phyloP scores from a whole-genome alignment of 2,329 filamentous ascomycete species.

The Beauveria varroae region DNA sequence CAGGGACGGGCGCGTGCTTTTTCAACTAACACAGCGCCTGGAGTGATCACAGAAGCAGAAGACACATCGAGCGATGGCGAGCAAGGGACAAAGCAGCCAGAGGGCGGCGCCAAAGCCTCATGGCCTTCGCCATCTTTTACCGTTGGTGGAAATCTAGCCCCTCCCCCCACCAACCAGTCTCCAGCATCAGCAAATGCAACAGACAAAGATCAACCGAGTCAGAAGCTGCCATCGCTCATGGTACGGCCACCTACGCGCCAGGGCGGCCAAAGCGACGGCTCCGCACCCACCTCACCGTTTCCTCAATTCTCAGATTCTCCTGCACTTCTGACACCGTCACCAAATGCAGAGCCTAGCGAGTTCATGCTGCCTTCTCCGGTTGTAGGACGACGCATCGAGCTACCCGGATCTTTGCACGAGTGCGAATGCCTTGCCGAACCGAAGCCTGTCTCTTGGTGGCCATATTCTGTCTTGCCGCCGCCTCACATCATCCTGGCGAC shows the following conservation, averaged over 20 bases:
- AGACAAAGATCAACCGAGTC: constrained; percentile 5
- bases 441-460: constrained; percentile 68
- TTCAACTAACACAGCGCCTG: constrained; percentile 1
- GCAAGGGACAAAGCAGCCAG: background rate
- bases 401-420: constrained; percentile 37
- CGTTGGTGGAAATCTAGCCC: constrained; percentile 34
- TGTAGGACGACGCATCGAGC: constrained; percentile 34
- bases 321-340: constrained; percentile 33
- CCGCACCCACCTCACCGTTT: constrained; percentile 55
- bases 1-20: constrained; percentile 7
- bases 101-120: constrained; percentile 2
- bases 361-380: constrained; percentile 43
- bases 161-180: constrained; percentile 24
- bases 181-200: constrained; percentile 1
- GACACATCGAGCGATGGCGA: background rate
- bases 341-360: constrained; percentile 39
- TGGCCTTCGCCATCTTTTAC: constrained; percentile 26
- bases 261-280: constrained; percentile 34
- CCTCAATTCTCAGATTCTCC: constrained; percentile 59
- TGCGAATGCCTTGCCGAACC: constrained; percentile 26
- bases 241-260: constrained; percentile 41
- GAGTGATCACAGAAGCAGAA: background rate
- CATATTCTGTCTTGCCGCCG: constrained; percentile 63
- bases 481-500: constrained; percentile 65
- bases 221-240: constrained; percentile 23